phyloP scores from a whole-genome alignment of 192 early-diverging fungal genomes.

The Backusella tuberculispora region DNA sequence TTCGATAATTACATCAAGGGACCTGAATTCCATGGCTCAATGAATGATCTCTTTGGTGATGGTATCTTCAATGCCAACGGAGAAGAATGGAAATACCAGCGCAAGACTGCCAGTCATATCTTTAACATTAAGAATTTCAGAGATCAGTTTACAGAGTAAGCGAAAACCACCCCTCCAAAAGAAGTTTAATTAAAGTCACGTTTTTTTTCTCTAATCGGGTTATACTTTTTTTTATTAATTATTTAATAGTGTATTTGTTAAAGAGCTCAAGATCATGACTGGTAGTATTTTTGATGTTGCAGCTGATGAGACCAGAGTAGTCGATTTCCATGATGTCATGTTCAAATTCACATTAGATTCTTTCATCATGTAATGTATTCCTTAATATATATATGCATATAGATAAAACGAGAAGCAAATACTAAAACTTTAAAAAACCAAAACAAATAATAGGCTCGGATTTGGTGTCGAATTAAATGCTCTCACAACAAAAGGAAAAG shows the following conservation, averaged over 20 bases:
- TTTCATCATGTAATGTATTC: conserved; percentile 41
- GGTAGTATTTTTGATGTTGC: conserved; percentile 30
- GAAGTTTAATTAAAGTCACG: background rate
- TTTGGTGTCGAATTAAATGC: conserved; percentile 55
- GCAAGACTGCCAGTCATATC: conserved; percentile 54
- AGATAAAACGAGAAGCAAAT: no score
- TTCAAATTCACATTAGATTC: conserved; percentile 53
- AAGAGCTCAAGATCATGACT: conserved; percentile 31
- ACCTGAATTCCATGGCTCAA: conserved; percentile 43
- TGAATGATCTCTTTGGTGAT: conserved; percentile 60
- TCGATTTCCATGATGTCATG: conserved; percentile 52
- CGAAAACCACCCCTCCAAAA: background rate
- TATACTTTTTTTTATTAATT: background rate
- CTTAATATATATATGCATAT: background rate
- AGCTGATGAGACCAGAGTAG: conserved; percentile 32
- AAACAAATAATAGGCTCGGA: conserved; percentile 31
- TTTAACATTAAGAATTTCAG: conserved; percentile 47
- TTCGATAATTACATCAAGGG: conserved; percentile 49
- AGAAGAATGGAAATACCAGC: conserved; percentile 61
- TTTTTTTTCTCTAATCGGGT: background rate
- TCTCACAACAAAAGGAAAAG: conserved; percentile 40
- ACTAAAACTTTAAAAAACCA: no score
- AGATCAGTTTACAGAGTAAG: conserved; percentile 46
- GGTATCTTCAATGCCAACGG: conserved; percentile 79
- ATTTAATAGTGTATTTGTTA: conserved; percentile 40